Base-by-base conservation (phyloP, 768 basidiomycete genomes). In the Leccinum sublutescens region DNA sequence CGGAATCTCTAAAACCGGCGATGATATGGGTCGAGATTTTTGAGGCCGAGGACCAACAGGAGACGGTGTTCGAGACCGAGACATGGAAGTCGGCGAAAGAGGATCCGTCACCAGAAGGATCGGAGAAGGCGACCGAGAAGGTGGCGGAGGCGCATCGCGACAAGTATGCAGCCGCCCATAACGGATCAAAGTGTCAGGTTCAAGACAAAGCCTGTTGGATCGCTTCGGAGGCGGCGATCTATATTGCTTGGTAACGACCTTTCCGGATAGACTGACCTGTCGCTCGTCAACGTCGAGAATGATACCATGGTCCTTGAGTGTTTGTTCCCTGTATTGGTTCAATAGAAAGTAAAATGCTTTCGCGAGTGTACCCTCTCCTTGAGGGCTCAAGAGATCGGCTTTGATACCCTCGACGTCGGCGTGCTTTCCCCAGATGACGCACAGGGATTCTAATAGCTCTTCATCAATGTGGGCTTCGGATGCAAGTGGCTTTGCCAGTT, bases 271-370 rank as follows among this genome's bases (percentile, higher is more conserved):
- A 54, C 54, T 59, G 29, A 52, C 50, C 23, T 55, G 66, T 23
- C 55, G 21, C 31, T 64, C 64, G 58, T 75, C 74, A 10, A 68
- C 50, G 51, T 77, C 72, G 58, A 76, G 72, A 54, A 80, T 73
- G 53, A 77, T 80, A n/a, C 79, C 81, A 66, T 82, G 78, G 50
- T 84, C 81, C 66, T 83, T 77, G 65, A 85, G 75, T 1, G 77
- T 76, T 56, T 83, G 84, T 65, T 92, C 87, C 59, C 89, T 84
- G 66, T 93, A 90, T 71, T 83, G 83, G 43, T 83, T 78, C 19
- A 96, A 81, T 38, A 96, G 81, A 69, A 88, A 93, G 69, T 95
- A 96, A 73, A 95, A 94, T 0, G 90, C 91, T 70, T 95, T 95
- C 10, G 91, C 89, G 60, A 91, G 82, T 9, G 84, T 82, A 12